Evolutionary conservation across 2,329 filamentous ascomycete genomes (phyloP), one percentile per base, ranked within the genome.

Genomic region (Phaeosphaeria sp.): DNA sequence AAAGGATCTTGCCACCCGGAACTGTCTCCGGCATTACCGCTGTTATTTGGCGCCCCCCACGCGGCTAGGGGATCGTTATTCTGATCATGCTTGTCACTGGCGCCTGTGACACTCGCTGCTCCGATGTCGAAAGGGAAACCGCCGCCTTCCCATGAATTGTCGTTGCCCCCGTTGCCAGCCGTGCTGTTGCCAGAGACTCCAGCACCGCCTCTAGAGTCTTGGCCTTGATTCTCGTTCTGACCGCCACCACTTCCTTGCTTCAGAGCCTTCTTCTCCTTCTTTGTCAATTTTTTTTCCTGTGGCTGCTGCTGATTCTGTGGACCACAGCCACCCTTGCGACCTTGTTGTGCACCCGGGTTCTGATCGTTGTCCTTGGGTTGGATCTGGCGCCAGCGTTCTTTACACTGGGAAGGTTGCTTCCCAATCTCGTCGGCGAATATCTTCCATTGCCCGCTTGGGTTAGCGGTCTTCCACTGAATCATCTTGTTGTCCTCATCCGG

Each of bases 401-500:
- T 66, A 39, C 65, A 73, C 10, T 62, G 30, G 0, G 50, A 2
- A 1, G 33, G 15, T 0, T 53, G 30, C 44, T 77, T 77, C 3
- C 66, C 69, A 2, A 80, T 20, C 13, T 67, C 68, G 6, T 60
- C 30, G 0, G 58, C 70, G 39, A 80, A 77, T 0, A 69, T 46
- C 1, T 58, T 63, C 77, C 75, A 80, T 0, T 60, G 3, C 1
- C 13, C 22, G 9, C 48, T 55, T 1, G 59, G 69, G 27, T 67
- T 65, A 2, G 67, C 67, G 1, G 47, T 64, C 58, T 78, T 79
- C 64, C 79, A 53, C 6, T 71, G 64, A 18, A 79, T 59, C 2
- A 83, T 55, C 58, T 72, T 76, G 2, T 72, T 69, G 47, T 83
- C 80, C 51, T 83, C 73, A 41, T 78, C 77, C 0, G 69, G 48